Evolutionary conservation across 805 yeast species (phyloP).

Genomic region (Hanseniaspora thailandica): DNA sequence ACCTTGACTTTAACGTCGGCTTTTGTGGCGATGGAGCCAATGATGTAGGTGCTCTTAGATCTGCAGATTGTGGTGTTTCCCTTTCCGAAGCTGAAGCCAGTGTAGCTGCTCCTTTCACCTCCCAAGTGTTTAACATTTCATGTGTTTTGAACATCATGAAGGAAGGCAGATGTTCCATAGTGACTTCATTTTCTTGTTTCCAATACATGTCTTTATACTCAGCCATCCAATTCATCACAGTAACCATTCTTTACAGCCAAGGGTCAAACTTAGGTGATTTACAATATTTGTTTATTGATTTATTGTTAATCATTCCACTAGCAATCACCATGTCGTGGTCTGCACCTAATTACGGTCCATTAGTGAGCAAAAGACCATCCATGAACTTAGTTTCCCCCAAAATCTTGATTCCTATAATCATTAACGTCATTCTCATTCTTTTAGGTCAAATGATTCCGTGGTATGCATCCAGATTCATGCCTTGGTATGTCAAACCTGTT

Average conservation of each 20-base stretch:
- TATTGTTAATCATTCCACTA: slow-evolving; percentile 80
- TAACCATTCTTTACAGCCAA: slow-evolving; percentile 67
- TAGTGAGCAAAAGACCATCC: slow-evolving; percentile 72
- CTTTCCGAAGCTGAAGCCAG: slow-evolving; percentile 96
- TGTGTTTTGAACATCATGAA: slow-evolving; percentile 84
- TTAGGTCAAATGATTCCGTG: slow-evolving; percentile 60
- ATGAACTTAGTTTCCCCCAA: slow-evolving; percentile 88
- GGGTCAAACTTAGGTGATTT: slow-evolving; percentile 95
- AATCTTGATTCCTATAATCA: slow-evolving; percentile 68
- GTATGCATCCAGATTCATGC: slow-evolving; percentile 42
- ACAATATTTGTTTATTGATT: slow-evolving; percentile 88
- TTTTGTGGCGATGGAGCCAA: slow-evolving; percentile 99
- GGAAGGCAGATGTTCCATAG: slow-evolving; percentile 91
- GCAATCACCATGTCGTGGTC: slow-evolving; percentile 99
- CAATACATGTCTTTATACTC: slow-evolving; percentile 95
- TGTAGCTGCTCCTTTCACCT: slow-evolving; percentile 97
- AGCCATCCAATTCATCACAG: slow-evolving; percentile 88
- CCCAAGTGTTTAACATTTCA: slow-evolving; percentile 76
- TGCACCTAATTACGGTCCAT: slow-evolving; percentile 42
- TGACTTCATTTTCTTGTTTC: slow-evolving; percentile 92
- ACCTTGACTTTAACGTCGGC: slow-evolving; percentile 81
- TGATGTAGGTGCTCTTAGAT: slow-evolving; percentile 96
- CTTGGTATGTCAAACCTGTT: slow-evolving; percentile 72
- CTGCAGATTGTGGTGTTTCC: slow-evolving; percentile 95
- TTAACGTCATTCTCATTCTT: slow-evolving; percentile 55